Percentiles rank a stretch among this genome's conserved stretches.
phyloP scores from a whole-genome alignment of 345 rosid species.

The Populus tremula region DNA sequence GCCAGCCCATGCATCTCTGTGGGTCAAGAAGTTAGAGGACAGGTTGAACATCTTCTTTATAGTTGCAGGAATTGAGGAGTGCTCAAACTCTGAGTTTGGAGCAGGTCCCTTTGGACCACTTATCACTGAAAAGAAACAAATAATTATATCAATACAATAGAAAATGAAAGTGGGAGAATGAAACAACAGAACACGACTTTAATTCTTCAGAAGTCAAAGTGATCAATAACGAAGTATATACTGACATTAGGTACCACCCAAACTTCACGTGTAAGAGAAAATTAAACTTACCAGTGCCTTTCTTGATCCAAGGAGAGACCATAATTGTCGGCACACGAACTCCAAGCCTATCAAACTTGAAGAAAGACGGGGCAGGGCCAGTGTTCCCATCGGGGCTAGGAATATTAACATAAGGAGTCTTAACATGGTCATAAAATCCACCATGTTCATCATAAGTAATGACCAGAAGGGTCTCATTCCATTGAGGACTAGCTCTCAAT shows the following conservation, averaged over 20 bases:
- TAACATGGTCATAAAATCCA: conserved; percentile 92
- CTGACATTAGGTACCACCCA: background rate
- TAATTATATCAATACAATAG: background rate
- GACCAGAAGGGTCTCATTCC: conserved; percentile 83
- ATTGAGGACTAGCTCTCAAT: conserved; percentile 81
- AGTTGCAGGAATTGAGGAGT: conserved; percentile 93
- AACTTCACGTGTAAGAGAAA: background rate
- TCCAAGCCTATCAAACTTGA: conserved; percentile 90
- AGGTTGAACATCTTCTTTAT: conserved; percentile 88
- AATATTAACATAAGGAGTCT: conserved; percentile 66
- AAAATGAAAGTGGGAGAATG: background rate
- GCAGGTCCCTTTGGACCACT: conserved; percentile 66
- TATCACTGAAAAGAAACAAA: conserved; percentile 47
- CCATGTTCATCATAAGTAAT: conserved; percentile 96
- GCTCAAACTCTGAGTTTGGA: conserved; percentile 78
- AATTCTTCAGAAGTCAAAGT: background rate
- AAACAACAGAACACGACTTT: background rate
- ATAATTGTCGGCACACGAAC: conserved; percentile 89
- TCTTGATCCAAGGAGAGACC: conserved; percentile 96
- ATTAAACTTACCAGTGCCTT: conserved; percentile 68
- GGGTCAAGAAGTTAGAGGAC: conserved; percentile 81
- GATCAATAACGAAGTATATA: background rate
- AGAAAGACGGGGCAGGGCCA: conserved; percentile 87
- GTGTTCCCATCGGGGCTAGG: conserved; percentile 91
- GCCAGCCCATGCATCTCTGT: conserved; percentile 97